phyloP scores from a whole-genome alignment of 164 flowering plant genomes.

The Nymphaea colorata region DNA sequence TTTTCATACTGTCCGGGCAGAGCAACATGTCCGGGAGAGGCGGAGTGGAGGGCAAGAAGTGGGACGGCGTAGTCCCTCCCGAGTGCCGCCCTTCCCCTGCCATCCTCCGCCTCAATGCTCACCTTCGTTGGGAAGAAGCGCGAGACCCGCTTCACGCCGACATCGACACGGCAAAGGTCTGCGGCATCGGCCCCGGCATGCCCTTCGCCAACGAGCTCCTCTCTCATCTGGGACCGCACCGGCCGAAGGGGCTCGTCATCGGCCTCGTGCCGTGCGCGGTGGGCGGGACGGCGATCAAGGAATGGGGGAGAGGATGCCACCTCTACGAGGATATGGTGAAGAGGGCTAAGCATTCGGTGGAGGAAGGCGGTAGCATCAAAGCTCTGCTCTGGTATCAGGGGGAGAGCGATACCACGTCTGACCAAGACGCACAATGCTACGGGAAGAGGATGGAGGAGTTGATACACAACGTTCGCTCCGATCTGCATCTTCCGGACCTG shows the following conservation, averaged over 20 bases:
- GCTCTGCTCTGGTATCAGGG: constrained; percentile 84
- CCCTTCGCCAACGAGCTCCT: constrained; percentile 42
- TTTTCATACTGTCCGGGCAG: constrained; percentile 38
- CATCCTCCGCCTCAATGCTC: constrained; percentile 32
- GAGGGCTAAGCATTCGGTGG: constrained; percentile 30
- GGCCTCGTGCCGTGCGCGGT: constrained; percentile 80
- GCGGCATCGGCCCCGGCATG: constrained; percentile 86
- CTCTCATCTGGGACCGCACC: background rate
- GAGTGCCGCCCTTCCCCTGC: constrained; percentile 33
- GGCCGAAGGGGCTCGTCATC: constrained; percentile 5
- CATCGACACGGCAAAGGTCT: constrained; percentile 41
- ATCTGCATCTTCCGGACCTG: constrained; percentile 43
- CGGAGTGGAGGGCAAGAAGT: constrained; percentile 32
- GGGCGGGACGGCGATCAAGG: constrained; percentile 57
- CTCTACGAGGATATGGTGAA: constrained; percentile 37
- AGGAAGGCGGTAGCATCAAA: constrained; percentile 32
- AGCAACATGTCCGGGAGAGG: constrained; percentile 89
- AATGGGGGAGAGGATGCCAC: constrained; percentile 47
- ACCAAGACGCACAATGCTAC: constrained; percentile 26
- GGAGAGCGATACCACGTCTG: constrained; percentile 41
- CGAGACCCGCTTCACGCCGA: constrained; percentile 61
- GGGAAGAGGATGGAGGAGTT: constrained; percentile 10
- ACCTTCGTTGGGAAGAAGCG: constrained; percentile 49
- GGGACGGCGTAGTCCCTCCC: constrained; percentile 58
- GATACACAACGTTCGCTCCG: constrained; percentile 34